A percentile compares a stretch with the other conserved stretches of the same genome.
Conservation (phyloP, 2,329 filamentous ascomycete genomes). For the Parastagonospora avenae region DNA sequence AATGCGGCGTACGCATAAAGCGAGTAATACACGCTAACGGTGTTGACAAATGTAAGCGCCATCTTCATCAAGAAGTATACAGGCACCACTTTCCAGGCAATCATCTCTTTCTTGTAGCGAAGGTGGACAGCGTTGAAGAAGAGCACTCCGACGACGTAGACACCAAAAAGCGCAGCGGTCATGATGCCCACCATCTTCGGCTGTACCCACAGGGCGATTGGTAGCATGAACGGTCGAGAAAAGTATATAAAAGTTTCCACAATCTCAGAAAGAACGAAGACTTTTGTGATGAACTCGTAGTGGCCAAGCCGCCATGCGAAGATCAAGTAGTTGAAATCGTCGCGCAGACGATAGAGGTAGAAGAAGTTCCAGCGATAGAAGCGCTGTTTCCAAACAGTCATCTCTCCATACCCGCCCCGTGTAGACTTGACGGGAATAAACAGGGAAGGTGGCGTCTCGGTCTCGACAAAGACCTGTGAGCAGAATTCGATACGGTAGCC, state of each 20-base stretch:
- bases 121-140: slow-evolving; percentile 58
- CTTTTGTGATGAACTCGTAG: slow-evolving; percentile 57
- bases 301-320: slow-evolving; percentile 55
- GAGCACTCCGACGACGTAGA: slow-evolving; percentile 52
- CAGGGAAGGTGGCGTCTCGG: slow-evolving; percentile 53
- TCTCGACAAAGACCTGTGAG: slow-evolving; percentile 57
- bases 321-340: slow-evolving; percentile 55
- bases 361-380: slow-evolving; percentile 60
- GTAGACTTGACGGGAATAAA: slow-evolving; percentile 49
- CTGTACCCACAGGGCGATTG: slow-evolving; percentile 52
- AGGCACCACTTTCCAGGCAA: slow-evolving; percentile 45
- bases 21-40: slow-evolving; percentile 43
- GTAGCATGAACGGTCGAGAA: slow-evolving; percentile 52
- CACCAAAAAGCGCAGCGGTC: slow-evolving; percentile 44
- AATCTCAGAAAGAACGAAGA: slow-evolving; percentile 57
- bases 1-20: slow-evolving; percentile 54
- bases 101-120: slow-evolving; percentile 51
- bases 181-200: slow-evolving; percentile 50
- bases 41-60: slow-evolving; percentile 52
- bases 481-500: slow-evolving; percentile 57
- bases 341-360: slow-evolving; percentile 56
- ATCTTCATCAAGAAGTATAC: slow-evolving; percentile 56
- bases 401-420: slow-evolving; percentile 58
- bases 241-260: slow-evolving; percentile 56
- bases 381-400: slow-evolving; percentile 59